A percentile compares a stretch with the other conserved stretches of the same genome.
phyloP scores from a whole-genome alignment of 441 rosid species.

The Euphorbia neoarborescens region DNA sequence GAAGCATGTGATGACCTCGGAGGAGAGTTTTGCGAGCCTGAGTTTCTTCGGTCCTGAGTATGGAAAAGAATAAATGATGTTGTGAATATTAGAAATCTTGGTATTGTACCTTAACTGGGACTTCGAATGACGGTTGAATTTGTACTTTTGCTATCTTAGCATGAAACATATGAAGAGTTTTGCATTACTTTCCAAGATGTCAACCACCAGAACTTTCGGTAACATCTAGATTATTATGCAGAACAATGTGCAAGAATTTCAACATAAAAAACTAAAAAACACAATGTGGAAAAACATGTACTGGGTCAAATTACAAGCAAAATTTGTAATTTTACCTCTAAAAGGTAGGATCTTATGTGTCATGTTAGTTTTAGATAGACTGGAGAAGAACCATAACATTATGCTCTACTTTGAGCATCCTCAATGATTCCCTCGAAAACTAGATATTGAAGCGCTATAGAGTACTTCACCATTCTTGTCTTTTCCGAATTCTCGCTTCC shows the following conservation, averaged over 20 bases:
- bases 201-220: not conserved
- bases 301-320: not conserved
- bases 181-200: not conserved
- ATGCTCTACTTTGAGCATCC: conserved; percentile 18
- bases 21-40: conserved; percentile 51
- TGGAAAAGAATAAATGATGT: not conserved
- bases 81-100: conserved; percentile 9
- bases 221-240: not conserved
- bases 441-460: conserved; percentile 41
- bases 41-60: conserved; percentile 14
- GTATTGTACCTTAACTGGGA: not conserved
- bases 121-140: conserved; percentile 7
- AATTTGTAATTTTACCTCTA: not conserved
- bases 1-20: conserved; percentile 60
- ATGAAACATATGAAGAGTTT: not conserved
- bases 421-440: conserved; percentile 37
- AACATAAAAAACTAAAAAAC: not conserved
- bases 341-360: not conserved
- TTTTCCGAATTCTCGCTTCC: conserved; percentile 18
- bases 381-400: not conserved
- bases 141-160: not conserved
- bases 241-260: not conserved
- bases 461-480: conserved; percentile 41
- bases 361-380: not conserved
- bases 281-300: not conserved